Base-by-base conservation (phyloP, 1,284 basidiomycete genomes). In the Neolentinus lepideus region DNA sequence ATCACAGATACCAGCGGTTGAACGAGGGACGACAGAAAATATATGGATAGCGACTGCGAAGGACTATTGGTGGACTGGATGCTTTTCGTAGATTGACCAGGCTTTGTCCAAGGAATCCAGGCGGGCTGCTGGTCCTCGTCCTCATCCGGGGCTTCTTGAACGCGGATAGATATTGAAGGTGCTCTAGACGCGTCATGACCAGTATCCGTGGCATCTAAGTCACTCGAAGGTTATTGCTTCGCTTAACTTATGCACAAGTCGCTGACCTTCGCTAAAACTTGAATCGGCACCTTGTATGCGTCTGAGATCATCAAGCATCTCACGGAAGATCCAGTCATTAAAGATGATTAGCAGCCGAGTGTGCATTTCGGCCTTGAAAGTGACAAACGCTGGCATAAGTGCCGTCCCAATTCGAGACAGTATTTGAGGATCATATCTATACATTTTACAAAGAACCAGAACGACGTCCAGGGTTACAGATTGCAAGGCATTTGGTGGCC, bases 401-500 rank as follows among this genome's bases (percentile, higher is more conserved):
- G 83, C 80, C 58, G 81, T 78, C 1, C 77, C 83, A 56, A 90
- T 78, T 51, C 80, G 76, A 4, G 80, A 78, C 29, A 82, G 67
- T 29, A 81, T 70, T 51, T 73, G 69, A 1, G 83, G 73, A 58
- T 81, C 77, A 58, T 76, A 70, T 11, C 72, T 71, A 60, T 85
- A 79, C 27, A 72, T 69, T 59, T 80, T 73, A 14, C 83, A 64
- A 35, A 90, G 73, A 59, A 82, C 77, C 58, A 79, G 79, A 2
- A 84, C 81, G 24, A 88, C 74, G 63, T 88, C 84, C 24, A 90
- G 67, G 1, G 75, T 77, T 33, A 84, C 63, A 2, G 78, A 76
- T 61, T 90, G 87, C 27, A 90, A 67, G 2, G 85, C 74, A 62
- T 87, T 80, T 1, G 85, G 83, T 12, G 87, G 87, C 29, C 79